Base-by-base conservation (phyloP, 2,329 filamentous ascomycete species). In the Fusarium sp. region DNA sequence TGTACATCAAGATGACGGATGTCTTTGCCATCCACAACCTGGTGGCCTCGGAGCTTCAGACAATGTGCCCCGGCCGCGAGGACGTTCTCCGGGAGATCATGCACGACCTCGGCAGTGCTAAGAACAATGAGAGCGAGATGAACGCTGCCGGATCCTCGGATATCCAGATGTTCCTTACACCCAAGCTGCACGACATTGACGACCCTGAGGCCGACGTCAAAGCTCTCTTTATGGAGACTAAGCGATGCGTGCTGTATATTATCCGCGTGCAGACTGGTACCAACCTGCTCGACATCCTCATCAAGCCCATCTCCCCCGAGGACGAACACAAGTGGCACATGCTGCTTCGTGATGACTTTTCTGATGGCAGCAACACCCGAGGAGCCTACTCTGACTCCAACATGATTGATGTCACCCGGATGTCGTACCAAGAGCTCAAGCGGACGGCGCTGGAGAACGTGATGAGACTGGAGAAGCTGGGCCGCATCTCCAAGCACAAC, bases 1-100 rank as follows among this genome's bases (percentile, higher is more conserved):
- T 99, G n/a, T 99, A 98, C 85, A 98, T 99, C 86, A 99, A 99
- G 85, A 96, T 99, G 90, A 90, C 93, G 17, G 96, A 99, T 81
- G 95, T 99, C 66, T 98, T 99, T 81, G 94, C 96, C 57, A 96
- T 99, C 67, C 97, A 99, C 83, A 94, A 92, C 72, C 88, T 98
- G 24, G 89, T 98, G 63, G 92, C 94, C 4, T 88, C 92, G 27
- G 94, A 98, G 76, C 89, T 98, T 57, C 86, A 91, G 6, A 87
- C 87, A 66, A 91, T 98, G 69, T 97, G 94, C 77, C 92, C 94
- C 1, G 89, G 87, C 70, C 91, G 93, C 36, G 96, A 98, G 75
- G 96, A 99, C 80, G 89, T 95, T 69, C 88, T 99, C 65, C 93
- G 94, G 67, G 96, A 98, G 83, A 93, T 98, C 73, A 89, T 99